Percentiles rank a stretch among this genome's conserved stretches.
Evolutionary conservation across 345 rosid species (phyloP).

Genomic region (Salix suchowensis): DNA sequence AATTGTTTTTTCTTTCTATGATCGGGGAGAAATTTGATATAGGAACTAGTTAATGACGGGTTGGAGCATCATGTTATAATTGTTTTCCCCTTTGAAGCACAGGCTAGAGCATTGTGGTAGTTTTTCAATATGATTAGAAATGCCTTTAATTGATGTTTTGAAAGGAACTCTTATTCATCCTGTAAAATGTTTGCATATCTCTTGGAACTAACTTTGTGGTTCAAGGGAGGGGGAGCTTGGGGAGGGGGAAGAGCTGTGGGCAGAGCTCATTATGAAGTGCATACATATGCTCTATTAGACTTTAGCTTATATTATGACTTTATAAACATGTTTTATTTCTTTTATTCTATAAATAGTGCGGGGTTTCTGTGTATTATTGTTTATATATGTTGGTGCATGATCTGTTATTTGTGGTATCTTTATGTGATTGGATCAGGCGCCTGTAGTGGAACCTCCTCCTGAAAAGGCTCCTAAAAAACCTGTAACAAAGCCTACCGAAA

Average conservation of each 20-base stretch:
- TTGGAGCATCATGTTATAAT: neutral
- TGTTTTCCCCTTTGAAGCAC: neutral
- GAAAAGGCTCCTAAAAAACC: constrained; percentile 44
- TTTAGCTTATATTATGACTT: neutral
- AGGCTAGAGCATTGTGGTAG: neutral
- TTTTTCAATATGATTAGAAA: neutral
- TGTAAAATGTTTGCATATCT: neutral
- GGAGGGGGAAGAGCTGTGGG: neutral
- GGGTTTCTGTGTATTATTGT: neutral
- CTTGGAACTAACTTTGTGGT: neutral
- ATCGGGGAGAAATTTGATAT: neutral
- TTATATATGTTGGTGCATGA: neutral
- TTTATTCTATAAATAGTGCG: neutral
- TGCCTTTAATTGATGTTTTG: neutral
- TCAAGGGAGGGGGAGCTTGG: neutral
- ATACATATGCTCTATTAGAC: neutral
- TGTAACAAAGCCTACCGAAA: constrained; percentile 39
- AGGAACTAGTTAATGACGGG: neutral
- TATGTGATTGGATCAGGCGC: constrained; percentile 18
- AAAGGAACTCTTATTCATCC: neutral
- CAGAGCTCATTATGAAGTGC: neutral
- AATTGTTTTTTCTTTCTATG: neutral
- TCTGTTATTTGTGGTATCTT: neutral
- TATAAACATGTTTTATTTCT: neutral
- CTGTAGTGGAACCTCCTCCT: constrained; percentile 41